Evolutionary conservation across 2,329 filamentous ascomycete species (phyloP), one percentile per base, ranked within the genome.

Genomic region (Catunica adiposa): DNA sequence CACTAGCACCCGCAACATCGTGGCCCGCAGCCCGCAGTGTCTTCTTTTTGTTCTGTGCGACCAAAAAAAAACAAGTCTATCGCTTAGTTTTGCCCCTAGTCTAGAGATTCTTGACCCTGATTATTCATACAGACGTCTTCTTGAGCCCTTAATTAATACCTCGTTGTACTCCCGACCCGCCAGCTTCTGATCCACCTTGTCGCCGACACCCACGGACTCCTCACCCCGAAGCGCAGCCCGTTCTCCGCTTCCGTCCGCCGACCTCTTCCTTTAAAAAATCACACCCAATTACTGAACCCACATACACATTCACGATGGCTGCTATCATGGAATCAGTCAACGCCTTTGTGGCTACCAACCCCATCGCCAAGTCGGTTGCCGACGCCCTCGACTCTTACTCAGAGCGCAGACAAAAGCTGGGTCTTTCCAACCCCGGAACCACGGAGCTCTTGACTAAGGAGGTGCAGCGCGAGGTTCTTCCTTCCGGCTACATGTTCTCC

Each of bases 401-500:
- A 60, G 86, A 92, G 64, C 82, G 86, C 72, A 84, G 92, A 75
- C 85, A 83, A 63, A 84, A 86, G 71, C 79, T 98, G 61, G 90
- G 89, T 60, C 77, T 98, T 63, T 78, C 83, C 62, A 97, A 97
- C 71, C 92, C 92, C 42, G 92, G 92, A 64, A 89, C 86, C 54
- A 83, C 96, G 62, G 92, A 98, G 71, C 83, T 82, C 66, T 83
- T 95, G 68, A 80, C 85, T 63, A 83, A 85, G 68, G 92, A 98
- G 75, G 89, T 96, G 60, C 84, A 94, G 74, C 89, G 89, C 71
- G 89, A 96, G 78, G 89, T 96, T 64, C 84, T 97, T 68, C 81
- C 96, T 65, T 92, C 84, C 73, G 95, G 96, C 76, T 86, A 88
- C 70, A 94, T 92, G 82, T 97, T 98, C 76, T 86, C 87, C 47